Percentiles rank a stretch among this genome's conserved stretches.
Conservation (phyloP, 495 filamentous ascomycete species). For the Podospora bellae-mahoneyi region DNA sequence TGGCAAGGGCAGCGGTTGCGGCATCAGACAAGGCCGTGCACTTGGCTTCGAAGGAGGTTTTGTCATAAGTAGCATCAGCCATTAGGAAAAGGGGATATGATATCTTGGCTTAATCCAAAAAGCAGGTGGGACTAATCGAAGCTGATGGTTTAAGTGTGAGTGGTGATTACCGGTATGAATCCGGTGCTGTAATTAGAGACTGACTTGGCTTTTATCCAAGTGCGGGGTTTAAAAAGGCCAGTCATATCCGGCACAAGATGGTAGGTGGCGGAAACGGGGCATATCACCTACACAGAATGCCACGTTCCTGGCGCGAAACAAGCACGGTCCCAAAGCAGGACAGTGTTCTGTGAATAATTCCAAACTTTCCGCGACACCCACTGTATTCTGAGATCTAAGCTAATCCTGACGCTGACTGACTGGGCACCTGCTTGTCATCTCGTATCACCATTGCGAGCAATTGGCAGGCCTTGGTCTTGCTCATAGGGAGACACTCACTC, state of each 20-base stretch:
- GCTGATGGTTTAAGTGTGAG: neutral
- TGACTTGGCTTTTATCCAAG: neutral
- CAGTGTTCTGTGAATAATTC: no score
- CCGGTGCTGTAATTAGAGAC: neutral
- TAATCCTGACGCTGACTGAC: no score
- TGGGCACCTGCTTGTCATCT: no score
- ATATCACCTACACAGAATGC: neutral
- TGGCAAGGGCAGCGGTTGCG: neutral
- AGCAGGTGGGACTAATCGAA: neutral
- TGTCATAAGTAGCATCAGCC: neutral
- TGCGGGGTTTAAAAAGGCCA: neutral
- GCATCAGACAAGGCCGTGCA: neutral
- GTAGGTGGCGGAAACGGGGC: neutral
- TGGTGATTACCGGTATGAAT: neutral
- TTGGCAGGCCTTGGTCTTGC: no score
- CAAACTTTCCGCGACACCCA: no score
- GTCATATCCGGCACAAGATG: neutral
- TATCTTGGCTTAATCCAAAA: no score
- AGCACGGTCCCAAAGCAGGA: neutral
- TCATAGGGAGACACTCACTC: no score
- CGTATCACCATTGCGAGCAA: no score
- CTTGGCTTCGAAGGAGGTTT: neutral
- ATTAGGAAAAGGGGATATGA: neutral
- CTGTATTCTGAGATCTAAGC: no score
- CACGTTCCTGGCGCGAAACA: neutral